Conservation (phyloP, 345 rosid genomes). For the Dimocarpus longan region DNA sequence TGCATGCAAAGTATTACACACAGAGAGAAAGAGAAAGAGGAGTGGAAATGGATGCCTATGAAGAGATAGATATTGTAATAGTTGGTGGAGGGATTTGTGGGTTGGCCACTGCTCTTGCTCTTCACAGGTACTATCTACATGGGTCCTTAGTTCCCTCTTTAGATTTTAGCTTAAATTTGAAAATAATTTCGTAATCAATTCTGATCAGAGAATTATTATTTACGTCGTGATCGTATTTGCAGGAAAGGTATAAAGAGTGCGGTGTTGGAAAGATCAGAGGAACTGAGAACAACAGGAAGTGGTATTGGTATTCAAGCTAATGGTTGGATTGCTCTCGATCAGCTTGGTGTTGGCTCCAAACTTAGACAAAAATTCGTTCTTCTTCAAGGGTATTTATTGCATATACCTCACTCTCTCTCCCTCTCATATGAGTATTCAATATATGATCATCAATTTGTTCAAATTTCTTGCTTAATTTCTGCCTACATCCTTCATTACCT, state of each 20-base stretch:
- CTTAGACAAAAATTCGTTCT: conserved; percentile 44
- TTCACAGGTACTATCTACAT: conserved; percentile 32
- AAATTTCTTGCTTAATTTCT: too few species aligned
- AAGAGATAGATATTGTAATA: conserved; percentile 45
- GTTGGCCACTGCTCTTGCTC: conserved; percentile 62
- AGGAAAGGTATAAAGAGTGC: conserved; percentile 62
- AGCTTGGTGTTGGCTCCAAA: conserved; percentile 48
- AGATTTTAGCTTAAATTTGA: too few species aligned
- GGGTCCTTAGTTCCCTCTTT: too few species aligned
- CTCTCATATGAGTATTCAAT: too few species aligned
- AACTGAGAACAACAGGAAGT: conserved; percentile 45
- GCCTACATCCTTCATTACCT: too few species aligned
- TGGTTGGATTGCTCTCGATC: conserved; percentile 68
- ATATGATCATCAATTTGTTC: too few species aligned
- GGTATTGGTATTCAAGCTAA: conserved; percentile 50
- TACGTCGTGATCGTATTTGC: too few species aligned
- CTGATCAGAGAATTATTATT: too few species aligned
- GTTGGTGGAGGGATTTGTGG: conserved; percentile 71
- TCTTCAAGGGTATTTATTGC: conserved; percentile 11
- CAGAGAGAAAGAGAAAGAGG: not conserved
- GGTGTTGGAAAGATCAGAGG: conserved; percentile 55
- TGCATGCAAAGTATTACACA: too few species aligned
- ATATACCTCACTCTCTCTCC: not conserved
- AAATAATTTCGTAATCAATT: too few species aligned
- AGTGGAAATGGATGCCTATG: conserved; percentile 9